Percentiles rank a stretch among this genome's conserved stretches.
Conservation (phyloP, 192 early-diverging fungal species). For the Pilaira anomala region DNA sequence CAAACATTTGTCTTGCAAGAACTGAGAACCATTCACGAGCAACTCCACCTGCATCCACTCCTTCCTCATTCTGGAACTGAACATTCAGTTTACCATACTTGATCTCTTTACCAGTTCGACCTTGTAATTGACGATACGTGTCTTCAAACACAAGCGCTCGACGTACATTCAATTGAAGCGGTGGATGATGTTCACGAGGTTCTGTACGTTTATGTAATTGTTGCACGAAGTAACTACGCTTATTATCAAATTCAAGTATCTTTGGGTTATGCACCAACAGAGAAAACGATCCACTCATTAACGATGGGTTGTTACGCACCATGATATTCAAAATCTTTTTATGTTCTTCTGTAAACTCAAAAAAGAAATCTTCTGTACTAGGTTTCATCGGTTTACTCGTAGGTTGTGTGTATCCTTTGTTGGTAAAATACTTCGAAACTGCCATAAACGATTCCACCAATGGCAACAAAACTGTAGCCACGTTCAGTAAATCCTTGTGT, state of each 20-base stretch:
- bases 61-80: constrained; percentile 92
- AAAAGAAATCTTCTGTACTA: constrained; percentile 60
- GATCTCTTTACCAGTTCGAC: constrained; percentile 86
- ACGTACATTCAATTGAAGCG: constrained; percentile 87
- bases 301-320: constrained; percentile 92
- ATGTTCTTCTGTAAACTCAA: constrained; percentile 87
- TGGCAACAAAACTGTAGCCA: constrained; percentile 88
- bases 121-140: constrained; percentile 89
- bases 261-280: constrained; percentile 93
- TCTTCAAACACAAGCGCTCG: constrained; percentile 94
- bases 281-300: constrained; percentile 96
- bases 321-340: constrained; percentile 95
- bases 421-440: constrained; percentile 85
- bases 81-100: constrained; percentile 91
- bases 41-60: constrained; percentile 95
- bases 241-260: constrained; percentile 98
- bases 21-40: constrained; percentile 98
- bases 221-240: constrained; percentile 94
- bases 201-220: constrained; percentile 83
- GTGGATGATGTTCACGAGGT: constrained; percentile 57
- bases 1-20: constrained; percentile 95
- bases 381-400: neutral
- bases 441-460: constrained; percentile 98
- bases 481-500: constrained; percentile 75
- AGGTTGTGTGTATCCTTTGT: constrained; percentile 14